Conservation (phyloP, 2,329 filamentous ascomycete species). For the Colletotrichum higginsianum region DNA sequence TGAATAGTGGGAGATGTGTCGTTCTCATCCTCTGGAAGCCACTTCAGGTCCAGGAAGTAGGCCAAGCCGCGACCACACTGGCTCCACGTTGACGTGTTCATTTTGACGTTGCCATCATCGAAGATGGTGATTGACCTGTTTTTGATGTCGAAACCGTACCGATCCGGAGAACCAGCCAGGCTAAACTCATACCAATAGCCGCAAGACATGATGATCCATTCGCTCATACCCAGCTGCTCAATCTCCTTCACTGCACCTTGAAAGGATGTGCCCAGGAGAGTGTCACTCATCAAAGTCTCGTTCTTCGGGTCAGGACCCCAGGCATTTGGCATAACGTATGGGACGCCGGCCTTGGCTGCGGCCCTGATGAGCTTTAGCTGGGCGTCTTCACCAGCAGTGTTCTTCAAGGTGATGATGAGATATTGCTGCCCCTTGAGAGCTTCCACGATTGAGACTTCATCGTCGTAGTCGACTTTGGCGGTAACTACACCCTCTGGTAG, state of each 20-base stretch:
- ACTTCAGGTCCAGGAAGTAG: slow-evolving; percentile 58
- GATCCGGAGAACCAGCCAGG: slow-evolving; percentile 50
- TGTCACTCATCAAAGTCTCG: slow-evolving; percentile 2
- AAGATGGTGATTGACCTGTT: slow-evolving; percentile 61
- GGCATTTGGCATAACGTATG: slow-evolving; percentile 67
- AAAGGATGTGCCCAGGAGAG: slow-evolving; percentile 26
- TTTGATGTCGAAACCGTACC: slow-evolving; percentile 66
- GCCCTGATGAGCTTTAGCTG: slow-evolving; percentile 63
- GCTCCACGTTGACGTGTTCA: slow-evolving; percentile 72
- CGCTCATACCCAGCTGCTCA: slow-evolving; percentile 52
- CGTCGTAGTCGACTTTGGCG: slow-evolving; percentile 60
- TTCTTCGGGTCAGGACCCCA: slow-evolving; percentile 53
- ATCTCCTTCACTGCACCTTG: slow-evolving; percentile 53
- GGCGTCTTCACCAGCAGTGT: slow-evolving; percentile 56
- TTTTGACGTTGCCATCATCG: slow-evolving; percentile 69
- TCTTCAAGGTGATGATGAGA: slow-evolving; percentile 65
- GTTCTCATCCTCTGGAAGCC: slow-evolving; percentile 33
- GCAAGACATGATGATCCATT: slow-evolving; percentile 55
- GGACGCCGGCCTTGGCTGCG: slow-evolving; percentile 65
- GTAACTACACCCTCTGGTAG: slow-evolving; percentile 61
- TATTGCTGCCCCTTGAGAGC: slow-evolving; percentile 69
- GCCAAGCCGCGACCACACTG: slow-evolving; percentile 65
- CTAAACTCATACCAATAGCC: slow-evolving; percentile 70
- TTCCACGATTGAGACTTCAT: slow-evolving; percentile 58
- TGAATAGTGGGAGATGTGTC: slow-evolving; percentile 36